These are phyloP conservation scores for Phylloporus sp. DNA, from an alignment of 1,284 basidiomycete genomes.

Conservation along the genomic window DNA sequence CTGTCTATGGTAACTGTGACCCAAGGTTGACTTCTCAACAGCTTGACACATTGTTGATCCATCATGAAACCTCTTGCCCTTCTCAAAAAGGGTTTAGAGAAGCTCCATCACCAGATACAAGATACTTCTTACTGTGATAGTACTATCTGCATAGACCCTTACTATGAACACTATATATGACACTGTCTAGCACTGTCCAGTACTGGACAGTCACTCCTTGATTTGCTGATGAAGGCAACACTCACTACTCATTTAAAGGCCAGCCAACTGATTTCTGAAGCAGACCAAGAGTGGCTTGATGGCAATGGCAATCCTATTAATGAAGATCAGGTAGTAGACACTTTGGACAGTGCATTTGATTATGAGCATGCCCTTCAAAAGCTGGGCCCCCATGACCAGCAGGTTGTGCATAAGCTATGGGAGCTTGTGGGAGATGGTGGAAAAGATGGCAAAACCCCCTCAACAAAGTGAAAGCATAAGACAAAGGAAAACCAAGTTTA, in stretches of 20 bases:
- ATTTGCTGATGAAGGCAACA: neutral
- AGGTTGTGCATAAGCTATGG: slow-evolving; percentile 10
- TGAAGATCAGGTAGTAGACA: slow-evolving; percentile 14
- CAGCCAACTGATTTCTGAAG: neutral
- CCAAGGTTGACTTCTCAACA: too few relatives aligned
- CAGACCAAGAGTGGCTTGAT: slow-evolving; percentile 22
- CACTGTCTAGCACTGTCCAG: too few relatives aligned
- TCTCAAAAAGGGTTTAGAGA: neutral
- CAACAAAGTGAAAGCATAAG: slow-evolving; percentile 12
- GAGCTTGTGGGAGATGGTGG: neutral
- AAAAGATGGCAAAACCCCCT: neutral
- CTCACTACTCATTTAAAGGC: neutral
- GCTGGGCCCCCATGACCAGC: neutral
- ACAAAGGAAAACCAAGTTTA: neutral
- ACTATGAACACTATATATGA: too few relatives aligned
- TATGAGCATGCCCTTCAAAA: slow-evolving; percentile 3
- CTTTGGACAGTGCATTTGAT: slow-evolving; percentile 9
- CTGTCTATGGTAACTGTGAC: too few relatives aligned
- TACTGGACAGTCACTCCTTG: too few relatives aligned
- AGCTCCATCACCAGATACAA: neutral
- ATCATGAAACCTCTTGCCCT: too few relatives aligned
- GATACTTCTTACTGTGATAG: neutral
- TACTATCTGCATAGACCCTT: too few relatives aligned
- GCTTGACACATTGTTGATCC: too few relatives aligned
- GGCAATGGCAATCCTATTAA: slow-evolving; percentile 14